phyloP scores from a whole-genome alignment of 495 filamentous ascomycete genomes.

The Hamigera avellanea region DNA sequence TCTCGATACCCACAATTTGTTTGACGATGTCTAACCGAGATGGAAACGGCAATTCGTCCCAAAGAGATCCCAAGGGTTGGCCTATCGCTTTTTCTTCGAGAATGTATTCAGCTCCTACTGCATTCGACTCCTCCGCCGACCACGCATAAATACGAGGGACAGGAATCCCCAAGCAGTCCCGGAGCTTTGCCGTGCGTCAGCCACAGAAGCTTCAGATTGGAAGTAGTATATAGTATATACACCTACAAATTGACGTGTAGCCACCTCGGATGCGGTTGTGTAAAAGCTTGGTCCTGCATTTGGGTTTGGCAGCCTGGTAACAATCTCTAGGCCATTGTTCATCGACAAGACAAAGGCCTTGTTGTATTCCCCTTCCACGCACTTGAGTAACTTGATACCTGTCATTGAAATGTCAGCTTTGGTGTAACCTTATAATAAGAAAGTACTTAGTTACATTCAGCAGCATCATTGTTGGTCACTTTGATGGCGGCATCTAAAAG shows the following conservation, averaged over 20 bases:
- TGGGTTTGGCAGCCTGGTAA: constrained; percentile 21
- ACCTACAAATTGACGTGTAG: constrained; percentile 24
- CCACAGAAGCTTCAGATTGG: not conserved
- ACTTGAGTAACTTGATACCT: not conserved
- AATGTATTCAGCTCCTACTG: constrained; percentile 20
- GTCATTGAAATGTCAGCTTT: not conserved
- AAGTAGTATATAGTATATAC: too few relatives aligned
- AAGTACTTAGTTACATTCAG: constrained; percentile 4
- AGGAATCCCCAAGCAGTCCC: constrained; percentile 13
- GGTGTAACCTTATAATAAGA: not conserved
- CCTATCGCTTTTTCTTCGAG: too few relatives aligned
- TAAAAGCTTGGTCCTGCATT: constrained; percentile 17
- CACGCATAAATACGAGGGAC: constrained; percentile 14
- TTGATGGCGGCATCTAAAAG: too few relatives aligned
- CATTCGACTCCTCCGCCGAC: constrained; percentile 8
- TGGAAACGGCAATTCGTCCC: too few relatives aligned
- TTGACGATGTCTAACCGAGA: too few relatives aligned
- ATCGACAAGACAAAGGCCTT: constrained; percentile 18
- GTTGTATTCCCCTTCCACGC: constrained; percentile 17
- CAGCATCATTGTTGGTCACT: constrained; percentile 2
- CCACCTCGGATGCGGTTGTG: constrained; percentile 26
- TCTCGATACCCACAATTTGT: too few relatives aligned
- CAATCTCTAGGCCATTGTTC: constrained; percentile 14
- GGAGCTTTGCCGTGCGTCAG: constrained; percentile 1
- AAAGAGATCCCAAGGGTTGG: too few relatives aligned